A percentile compares a stretch with the other conserved stretches of the same genome.
Conservation (phyloP, 2,329 filamentous ascomycete genomes). For the Fusarium multiceps region DNA sequence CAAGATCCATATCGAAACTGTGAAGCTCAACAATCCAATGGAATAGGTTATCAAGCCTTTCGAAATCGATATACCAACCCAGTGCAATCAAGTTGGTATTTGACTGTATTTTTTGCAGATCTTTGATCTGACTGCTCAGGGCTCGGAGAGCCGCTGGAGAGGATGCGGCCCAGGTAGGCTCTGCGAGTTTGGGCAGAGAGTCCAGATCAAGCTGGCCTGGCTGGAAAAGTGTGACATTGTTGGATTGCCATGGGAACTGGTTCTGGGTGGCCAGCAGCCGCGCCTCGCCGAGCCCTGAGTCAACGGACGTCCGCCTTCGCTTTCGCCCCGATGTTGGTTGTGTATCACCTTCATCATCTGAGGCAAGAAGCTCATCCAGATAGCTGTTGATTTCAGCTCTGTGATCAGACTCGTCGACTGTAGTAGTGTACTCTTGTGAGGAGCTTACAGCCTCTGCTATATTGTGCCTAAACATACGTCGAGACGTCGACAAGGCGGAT, state of each 20-base stretch:
- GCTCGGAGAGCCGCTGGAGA: slow-evolving; percentile 43
- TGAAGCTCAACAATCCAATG: slow-evolving; percentile 94
- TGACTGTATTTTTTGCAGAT: slow-evolving; percentile 72
- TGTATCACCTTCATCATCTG: slow-evolving; percentile 30
- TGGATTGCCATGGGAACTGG: background rate
- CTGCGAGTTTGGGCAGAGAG: slow-evolving; percentile 70
- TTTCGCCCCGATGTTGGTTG: slow-evolving; percentile 27
- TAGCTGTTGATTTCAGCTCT: slow-evolving; percentile 24
- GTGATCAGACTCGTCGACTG: background rate
- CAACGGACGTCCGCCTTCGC: slow-evolving; percentile 34
- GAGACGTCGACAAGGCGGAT: slow-evolving; percentile 43
- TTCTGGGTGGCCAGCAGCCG: slow-evolving; percentile 26
- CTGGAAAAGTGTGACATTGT: slow-evolving; percentile 62
- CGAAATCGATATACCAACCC: slow-evolving; percentile 84
- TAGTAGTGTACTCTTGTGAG: slow-evolving; percentile 3
- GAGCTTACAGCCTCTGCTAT: background rate
- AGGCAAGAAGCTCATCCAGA: slow-evolving; percentile 37
- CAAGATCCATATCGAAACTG: slow-evolving; percentile 76
- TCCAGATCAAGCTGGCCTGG: slow-evolving; percentile 73
- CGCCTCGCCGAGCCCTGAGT: slow-evolving; percentile 33
- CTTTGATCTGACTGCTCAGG: slow-evolving; percentile 65
- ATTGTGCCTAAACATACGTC: slow-evolving; percentile 5
- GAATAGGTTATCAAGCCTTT: slow-evolving; percentile 78
- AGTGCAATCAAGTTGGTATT: slow-evolving; percentile 70
- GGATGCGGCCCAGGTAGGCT: slow-evolving; percentile 48